Conservation (phyloP, 2,329 filamentous ascomycete species). For the Conoideocrella luteorostrata region DNA sequence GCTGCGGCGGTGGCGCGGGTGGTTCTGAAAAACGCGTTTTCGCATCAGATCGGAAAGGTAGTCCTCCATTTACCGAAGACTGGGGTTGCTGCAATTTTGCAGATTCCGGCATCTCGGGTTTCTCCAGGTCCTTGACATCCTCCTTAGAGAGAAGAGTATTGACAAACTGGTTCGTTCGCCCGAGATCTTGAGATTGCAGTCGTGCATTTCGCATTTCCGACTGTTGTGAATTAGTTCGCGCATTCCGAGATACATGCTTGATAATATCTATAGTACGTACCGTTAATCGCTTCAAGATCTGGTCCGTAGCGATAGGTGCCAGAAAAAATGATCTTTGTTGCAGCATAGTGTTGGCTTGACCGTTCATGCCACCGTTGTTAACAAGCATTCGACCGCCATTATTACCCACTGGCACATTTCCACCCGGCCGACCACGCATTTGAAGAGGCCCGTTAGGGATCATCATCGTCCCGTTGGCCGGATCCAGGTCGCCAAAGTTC, state of each 20-base stretch:
- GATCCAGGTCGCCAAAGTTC: constrained; percentile 87
- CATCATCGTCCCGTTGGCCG: constrained; percentile 67
- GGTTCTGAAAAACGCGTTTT: constrained; percentile 88
- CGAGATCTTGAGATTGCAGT: constrained; percentile 79
- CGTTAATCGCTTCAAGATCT: constrained; percentile 67
- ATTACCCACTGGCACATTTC: constrained; percentile 55
- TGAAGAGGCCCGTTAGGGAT: constrained; percentile 63
- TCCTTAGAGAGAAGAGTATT: constrained; percentile 70
- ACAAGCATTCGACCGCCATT: constrained; percentile 57
- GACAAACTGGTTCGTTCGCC: constrained; percentile 75
- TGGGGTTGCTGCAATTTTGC: constrained; percentile 39
- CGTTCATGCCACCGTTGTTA: constrained; percentile 37
- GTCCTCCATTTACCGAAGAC: constrained; percentile 44
- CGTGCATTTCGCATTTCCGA: constrained; percentile 90
- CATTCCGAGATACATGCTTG: not conserved
- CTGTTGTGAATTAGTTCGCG: not conserved
- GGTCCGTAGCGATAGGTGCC: constrained; percentile 85
- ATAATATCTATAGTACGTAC: constrained; percentile 18
- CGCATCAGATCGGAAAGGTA: constrained; percentile 60
- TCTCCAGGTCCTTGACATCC: constrained; percentile 51
- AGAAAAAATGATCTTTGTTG: constrained; percentile 81
- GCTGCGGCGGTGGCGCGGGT: constrained; percentile 86
- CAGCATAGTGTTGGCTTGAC: constrained; percentile 51
- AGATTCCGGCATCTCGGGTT: constrained; percentile 40
- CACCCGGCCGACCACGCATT: constrained; percentile 63